Percentiles rank a stretch among this genome's conserved stretches.
phyloP scores from a whole-genome alignment of 257 asterid species.

The Nicotiana sylvestris region DNA sequence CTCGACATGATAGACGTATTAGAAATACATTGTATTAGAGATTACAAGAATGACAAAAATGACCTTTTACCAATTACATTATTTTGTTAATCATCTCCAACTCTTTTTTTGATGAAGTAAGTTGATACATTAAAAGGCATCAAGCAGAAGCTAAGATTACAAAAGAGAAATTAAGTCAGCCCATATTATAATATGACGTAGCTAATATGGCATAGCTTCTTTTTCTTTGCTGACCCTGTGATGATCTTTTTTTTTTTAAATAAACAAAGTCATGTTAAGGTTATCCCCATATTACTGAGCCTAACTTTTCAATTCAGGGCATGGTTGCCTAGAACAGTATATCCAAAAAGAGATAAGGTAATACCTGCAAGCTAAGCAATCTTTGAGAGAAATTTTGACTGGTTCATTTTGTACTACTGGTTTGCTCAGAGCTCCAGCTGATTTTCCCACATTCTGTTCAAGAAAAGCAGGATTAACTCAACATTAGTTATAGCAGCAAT shows the following conservation, averaged over 20 bases:
- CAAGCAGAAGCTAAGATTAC: too few species aligned
- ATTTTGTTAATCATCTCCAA: not conserved
- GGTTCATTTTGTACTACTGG: conserved; percentile 54
- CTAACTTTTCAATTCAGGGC: not conserved
- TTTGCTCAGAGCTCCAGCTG: conserved; percentile 41
- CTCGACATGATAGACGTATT: not conserved
- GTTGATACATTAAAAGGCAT: too few species aligned
- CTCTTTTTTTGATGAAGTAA: too few species aligned
- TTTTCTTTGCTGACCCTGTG: not conserved
- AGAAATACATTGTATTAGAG: not conserved
- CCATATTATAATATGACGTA: too few species aligned
- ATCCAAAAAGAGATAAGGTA: not conserved
- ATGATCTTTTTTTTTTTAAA: not conserved
- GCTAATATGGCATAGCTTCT: not conserved
- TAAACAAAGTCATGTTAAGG: not conserved
- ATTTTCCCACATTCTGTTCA: conserved; percentile 43
- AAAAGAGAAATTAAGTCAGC: too few species aligned
- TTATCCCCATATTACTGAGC: not conserved
- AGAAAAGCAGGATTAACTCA: not conserved
- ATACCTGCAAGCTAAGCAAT: conserved; percentile 98
- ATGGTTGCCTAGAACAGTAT: not conserved
- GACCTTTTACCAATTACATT: not conserved
- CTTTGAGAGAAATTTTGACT: conserved; percentile 89
- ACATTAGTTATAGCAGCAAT: not conserved
- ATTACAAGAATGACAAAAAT: not conserved